Evolutionary conservation across 1,284 basidiomycete genomes (phyloP).

Genomic region (Ustilago sp.): DNA sequence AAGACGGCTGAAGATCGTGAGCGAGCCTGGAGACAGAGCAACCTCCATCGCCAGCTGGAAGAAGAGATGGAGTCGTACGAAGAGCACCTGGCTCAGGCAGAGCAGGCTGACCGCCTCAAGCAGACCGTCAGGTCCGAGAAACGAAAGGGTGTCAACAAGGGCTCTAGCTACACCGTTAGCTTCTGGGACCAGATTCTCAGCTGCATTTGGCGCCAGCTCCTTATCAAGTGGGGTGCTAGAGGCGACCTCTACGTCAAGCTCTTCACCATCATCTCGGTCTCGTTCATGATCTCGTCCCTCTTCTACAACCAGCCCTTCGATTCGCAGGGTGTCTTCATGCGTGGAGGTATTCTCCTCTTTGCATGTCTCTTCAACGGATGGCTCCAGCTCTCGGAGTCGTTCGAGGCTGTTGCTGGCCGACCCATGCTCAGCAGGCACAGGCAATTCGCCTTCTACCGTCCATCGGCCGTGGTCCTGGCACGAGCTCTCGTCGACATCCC

Average conservation of each 20-base stretch:
- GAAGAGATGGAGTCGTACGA: slow-evolving; percentile 61
- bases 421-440: slow-evolving; percentile 54
- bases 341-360: slow-evolving; percentile 71
- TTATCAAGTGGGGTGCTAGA: slow-evolving; percentile 56
- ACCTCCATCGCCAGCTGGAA: slow-evolving; percentile 47
- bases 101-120: slow-evolving; percentile 51
- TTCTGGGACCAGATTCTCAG: slow-evolving; percentile 55
- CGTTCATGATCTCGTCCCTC: slow-evolving; percentile 53
- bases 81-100: slow-evolving; percentile 32
- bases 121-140: slow-evolving; percentile 49
- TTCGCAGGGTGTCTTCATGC: slow-evolving; percentile 57
- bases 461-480: slow-evolving; percentile 59
- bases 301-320: slow-evolving; percentile 58
- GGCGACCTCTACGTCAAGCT: slow-evolving; percentile 55
- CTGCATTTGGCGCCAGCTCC: slow-evolving; percentile 56
- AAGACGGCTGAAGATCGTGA: slow-evolving; percentile 61
- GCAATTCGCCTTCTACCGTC: slow-evolving; percentile 65
- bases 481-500: slow-evolving; percentile 69
- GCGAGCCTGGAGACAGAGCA: slow-evolving; percentile 49
- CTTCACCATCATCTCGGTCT: slow-evolving; percentile 60
- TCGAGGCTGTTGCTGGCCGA: slow-evolving; percentile 73
- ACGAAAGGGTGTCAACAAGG: slow-evolving; percentile 56
- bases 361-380: slow-evolving; percentile 70
- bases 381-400: slow-evolving; percentile 70
- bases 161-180: slow-evolving; percentile 55